Percentiles rank a stretch among this genome's conserved stretches.
These are phyloP conservation scores for Primulina tabacum DNA, from an alignment of 257 asterid genomes.

Conservation along the genomic window DNA sequence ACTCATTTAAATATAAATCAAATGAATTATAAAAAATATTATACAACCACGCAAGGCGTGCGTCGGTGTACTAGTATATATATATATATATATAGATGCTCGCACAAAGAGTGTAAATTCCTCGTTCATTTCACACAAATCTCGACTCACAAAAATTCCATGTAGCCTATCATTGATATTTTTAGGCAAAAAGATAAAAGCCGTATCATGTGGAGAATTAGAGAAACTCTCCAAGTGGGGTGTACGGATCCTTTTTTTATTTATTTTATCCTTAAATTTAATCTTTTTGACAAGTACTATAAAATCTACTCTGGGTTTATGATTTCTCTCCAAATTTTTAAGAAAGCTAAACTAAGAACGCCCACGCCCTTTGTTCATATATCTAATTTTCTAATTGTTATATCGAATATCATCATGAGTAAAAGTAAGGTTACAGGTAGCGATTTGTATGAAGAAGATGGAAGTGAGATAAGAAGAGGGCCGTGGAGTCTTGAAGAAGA, in stretches of 20 bases:
- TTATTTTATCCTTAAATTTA: conserved; percentile 15
- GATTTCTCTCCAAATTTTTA: conserved; percentile 10
- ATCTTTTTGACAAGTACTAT: conserved; percentile 40
- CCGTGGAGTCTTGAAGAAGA: conserved; percentile 95
- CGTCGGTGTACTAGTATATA: too few species aligned
- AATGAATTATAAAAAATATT: too few species aligned
- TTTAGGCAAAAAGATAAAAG: background rate
- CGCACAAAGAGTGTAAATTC: background rate
- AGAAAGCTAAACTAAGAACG: background rate
- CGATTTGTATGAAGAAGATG: conserved; percentile 35
- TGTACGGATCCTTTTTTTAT: background rate
- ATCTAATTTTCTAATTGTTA: background rate
- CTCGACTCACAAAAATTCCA: background rate
- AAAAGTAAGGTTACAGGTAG: conserved; percentile 12
- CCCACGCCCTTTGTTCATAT: background rate
- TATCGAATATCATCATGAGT: conserved; percentile 27
- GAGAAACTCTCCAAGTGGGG: background rate
- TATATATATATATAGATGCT: background rate
- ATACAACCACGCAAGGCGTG: too few species aligned
- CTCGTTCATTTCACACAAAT: background rate
- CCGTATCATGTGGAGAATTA: background rate
- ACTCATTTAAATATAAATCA: too few species aligned
- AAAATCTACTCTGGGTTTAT: conserved; percentile 30
- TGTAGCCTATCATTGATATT: background rate
- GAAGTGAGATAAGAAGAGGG: conserved; percentile 65